A percentile compares a stretch with the other conserved stretches of the same genome.
Evolutionary conservation across 2,329 filamentous ascomycete genomes (phyloP).

Genomic region (Aspergillus luchuensis): DNA sequence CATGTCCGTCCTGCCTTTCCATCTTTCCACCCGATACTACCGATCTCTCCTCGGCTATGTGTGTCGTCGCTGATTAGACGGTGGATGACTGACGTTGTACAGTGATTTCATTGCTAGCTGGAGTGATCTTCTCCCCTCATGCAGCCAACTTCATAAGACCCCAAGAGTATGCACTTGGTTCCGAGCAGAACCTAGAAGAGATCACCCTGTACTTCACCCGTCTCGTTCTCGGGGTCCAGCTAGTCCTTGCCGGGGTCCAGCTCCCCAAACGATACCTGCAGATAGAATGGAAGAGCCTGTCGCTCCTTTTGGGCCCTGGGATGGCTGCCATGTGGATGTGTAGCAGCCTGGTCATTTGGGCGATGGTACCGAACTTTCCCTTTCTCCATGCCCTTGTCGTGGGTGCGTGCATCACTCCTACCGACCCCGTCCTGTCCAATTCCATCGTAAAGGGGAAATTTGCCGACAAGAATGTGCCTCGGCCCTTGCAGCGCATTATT

Average conservation of each 20-base stretch:
- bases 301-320: slow-evolving; percentile 75
- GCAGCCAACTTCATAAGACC: slow-evolving; percentile 76
- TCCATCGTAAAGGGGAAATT: slow-evolving; percentile 93
- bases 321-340: slow-evolving; percentile 86
- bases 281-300: slow-evolving; percentile 75
- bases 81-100: slow-evolving; percentile 15
- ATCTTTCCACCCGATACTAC: too few species aligned
- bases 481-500: slow-evolving; percentile 76
- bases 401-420: slow-evolving; percentile 87
- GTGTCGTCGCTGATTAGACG: neutral
- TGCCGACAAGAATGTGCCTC: slow-evolving; percentile 85
- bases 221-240: slow-evolving; percentile 84
- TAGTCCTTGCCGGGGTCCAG: slow-evolving; percentile 85
- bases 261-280: slow-evolving; percentile 79
- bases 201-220: slow-evolving; percentile 84
- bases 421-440: slow-evolving; percentile 84
- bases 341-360: slow-evolving; percentile 79
- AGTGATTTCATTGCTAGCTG: slow-evolving; percentile 83
- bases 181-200: slow-evolving; percentile 61
- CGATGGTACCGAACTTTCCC: slow-evolving; percentile 67
- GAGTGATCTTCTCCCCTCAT: slow-evolving; percentile 75
- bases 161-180: slow-evolving; percentile 68
- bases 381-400: slow-evolving; percentile 79
- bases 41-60: too few species aligned
- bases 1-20: slow-evolving; percentile 60